Percentiles rank a stretch among this genome's conserved stretches.
Evolutionary conservation across 306 rosid species (phyloP).

Genomic region (Citrullus amarus): DNA sequence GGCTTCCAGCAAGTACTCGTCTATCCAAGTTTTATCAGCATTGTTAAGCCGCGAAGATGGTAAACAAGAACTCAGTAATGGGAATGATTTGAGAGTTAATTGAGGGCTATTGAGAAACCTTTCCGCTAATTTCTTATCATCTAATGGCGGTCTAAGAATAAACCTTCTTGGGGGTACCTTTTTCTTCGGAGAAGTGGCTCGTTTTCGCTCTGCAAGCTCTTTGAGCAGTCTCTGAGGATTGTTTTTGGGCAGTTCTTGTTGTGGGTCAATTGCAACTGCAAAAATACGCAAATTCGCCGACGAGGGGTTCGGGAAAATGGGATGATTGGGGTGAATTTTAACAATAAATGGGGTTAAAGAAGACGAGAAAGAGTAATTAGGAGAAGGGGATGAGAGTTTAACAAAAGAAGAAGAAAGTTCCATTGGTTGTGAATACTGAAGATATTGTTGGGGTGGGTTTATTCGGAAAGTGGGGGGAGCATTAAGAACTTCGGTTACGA

Average conservation of each 20-base stretch:
- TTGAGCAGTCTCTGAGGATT: conserved; percentile 83
- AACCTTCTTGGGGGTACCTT: conserved; percentile 55
- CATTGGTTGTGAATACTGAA: conserved; percentile 21
- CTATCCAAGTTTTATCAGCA: conserved; percentile 79
- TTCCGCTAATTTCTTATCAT: conserved; percentile 62
- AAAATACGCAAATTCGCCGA: conserved; percentile 20
- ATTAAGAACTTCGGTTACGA: neutral
- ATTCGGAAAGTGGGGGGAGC: neutral
- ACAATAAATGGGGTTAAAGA: conserved; percentile 33
- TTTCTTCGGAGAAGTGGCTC: conserved; percentile 54
- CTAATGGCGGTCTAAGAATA: conserved; percentile 71
- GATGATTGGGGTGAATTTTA: conserved; percentile 25
- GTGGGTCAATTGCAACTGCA: conserved; percentile 60
- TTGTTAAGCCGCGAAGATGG: conserved; percentile 76
- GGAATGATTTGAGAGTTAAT: conserved; percentile 66
- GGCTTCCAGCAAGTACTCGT: conserved; percentile 81
- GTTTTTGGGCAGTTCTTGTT: conserved; percentile 51
- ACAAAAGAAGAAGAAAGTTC: conserved; percentile 64
- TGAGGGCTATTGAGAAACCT: conserved; percentile 89
- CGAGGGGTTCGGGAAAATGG: conserved; percentile 15
- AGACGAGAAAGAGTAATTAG: conserved; percentile 39
- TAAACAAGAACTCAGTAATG: conserved; percentile 71
- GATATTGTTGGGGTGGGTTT: neutral
- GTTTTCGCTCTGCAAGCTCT: conserved; percentile 80
- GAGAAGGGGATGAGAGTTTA: conserved; percentile 21